Percentiles rank a stretch among this genome's conserved stretches.
phyloP scores from a whole-genome alignment of 768 basidiomycete genomes.

The Russula foetens region DNA sequence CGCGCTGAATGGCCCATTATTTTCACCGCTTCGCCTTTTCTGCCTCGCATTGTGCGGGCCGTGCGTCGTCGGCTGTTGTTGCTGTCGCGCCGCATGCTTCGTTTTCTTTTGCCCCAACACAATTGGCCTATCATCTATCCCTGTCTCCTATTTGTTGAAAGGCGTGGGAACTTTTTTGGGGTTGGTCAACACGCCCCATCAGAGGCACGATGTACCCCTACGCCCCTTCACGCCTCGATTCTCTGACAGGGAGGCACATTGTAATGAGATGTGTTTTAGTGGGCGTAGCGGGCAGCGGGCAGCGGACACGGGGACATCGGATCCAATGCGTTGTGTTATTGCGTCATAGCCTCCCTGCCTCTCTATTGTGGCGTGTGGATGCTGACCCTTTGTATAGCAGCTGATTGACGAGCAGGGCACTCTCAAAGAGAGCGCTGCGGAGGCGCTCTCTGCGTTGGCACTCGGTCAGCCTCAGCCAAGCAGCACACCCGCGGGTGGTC shows the following conservation, averaged over 20 bases:
- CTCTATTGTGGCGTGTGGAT: neutral
- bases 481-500: slow-evolving; percentile 9
- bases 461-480: slow-evolving; percentile 2
- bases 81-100: neutral
- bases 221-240: neutral
- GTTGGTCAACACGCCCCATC: neutral
- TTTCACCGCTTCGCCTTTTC: neutral
- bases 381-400: slow-evolving; percentile 12
- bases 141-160: slow-evolving; percentile 5
- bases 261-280: neutral
- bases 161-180: slow-evolving; percentile 10
- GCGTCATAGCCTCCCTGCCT: slow-evolving; percentile 4
- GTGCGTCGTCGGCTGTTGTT: neutral
- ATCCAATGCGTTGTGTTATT: neutral
- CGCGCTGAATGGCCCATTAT: neutral
- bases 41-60: neutral
- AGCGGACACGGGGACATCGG: too few relatives aligned
- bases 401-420: slow-evolving; percentile 19
- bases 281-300: neutral
- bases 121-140: neutral
- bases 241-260: neutral
- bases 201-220: neutral
- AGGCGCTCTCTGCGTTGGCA: slow-evolving; percentile 27
- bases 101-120: neutral
- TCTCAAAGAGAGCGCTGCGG: slow-evolving; percentile 26